A percentile compares a stretch with the other conserved stretches of the same genome.
These are phyloP conservation scores for Hymenoscyphus linearis DNA, from an alignment of 2,329 filamentous ascomycete species.

Conservation along the genomic window DNA sequence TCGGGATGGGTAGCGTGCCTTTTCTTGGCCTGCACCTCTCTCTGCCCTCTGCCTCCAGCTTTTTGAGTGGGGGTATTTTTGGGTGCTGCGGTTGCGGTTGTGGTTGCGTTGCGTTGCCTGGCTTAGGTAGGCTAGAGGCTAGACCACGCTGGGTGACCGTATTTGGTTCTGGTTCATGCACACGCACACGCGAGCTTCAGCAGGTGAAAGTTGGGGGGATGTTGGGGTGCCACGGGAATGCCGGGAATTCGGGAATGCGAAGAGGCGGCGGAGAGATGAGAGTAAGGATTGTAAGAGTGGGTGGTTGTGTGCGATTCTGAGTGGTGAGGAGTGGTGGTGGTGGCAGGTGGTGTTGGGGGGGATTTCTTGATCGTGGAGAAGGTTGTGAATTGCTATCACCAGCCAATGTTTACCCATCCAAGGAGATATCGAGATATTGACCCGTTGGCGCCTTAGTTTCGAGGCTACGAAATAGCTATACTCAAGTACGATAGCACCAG, in stretches of 20 bases:
- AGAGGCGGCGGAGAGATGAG: neutral
- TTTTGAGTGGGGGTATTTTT: no score
- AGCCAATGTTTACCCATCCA: neutral
- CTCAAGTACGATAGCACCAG: no score
- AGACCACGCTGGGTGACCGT: neutral
- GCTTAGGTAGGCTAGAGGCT: no score
- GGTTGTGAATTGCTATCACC: neutral
- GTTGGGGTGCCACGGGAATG: neutral
- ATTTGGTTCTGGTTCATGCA: neutral
- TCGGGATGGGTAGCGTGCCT: neutral
- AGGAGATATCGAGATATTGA: neutral
- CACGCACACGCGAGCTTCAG: neutral
- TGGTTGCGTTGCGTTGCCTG: neutral
- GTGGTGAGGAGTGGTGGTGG: neutral
- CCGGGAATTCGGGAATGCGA: neutral
- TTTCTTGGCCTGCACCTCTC: neutral
- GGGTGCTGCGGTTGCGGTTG: no score
- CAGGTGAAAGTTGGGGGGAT: neutral
- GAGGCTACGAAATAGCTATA: no score
- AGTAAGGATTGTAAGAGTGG: no score
- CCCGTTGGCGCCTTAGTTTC: neutral
- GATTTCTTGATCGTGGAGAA: neutral
- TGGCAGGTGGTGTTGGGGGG: neutral
- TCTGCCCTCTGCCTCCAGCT: neutral
- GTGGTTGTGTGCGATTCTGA: neutral